Evolutionary conservation across 2,329 filamentous ascomycete species (phyloP).

Genomic region (Diaporthe caulivora): DNA sequence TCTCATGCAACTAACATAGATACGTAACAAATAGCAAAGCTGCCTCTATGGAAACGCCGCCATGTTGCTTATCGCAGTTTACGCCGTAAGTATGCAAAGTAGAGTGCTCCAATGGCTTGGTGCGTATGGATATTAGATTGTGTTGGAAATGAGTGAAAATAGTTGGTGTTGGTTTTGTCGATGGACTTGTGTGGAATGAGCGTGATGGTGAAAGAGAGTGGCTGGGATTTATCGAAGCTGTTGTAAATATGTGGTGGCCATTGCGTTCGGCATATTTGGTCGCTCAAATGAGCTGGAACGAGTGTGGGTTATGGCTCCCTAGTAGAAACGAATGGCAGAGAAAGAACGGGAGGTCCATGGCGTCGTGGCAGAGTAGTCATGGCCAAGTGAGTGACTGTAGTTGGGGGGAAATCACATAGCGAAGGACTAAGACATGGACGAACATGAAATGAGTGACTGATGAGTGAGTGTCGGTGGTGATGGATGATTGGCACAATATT

Average conservation of each 20-base stretch:
- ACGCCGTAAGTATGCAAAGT: background rate
- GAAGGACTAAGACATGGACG: background rate
- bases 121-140: background rate
- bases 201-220: background rate
- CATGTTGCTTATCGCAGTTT: background rate
- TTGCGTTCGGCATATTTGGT: background rate
- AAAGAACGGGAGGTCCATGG: background rate
- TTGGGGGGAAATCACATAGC: background rate
- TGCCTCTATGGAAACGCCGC: background rate
- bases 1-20: background rate
- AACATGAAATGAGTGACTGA: conserved; percentile 2
- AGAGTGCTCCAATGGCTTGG: background rate
- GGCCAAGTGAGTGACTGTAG: conserved; percentile 3
- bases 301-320: background rate
- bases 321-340: background rate
- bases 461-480: conserved; percentile 18
- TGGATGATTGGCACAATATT: background rate
- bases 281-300: background rate
- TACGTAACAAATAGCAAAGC: background rate
- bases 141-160: background rate
- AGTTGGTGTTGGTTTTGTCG: background rate
- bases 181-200: background rate
- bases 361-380: background rate
- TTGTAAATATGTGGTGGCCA: background rate
- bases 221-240: background rate